These are phyloP conservation scores for Blechomonas ayalai DNA, from an alignment of 208 protist species.

Conservation along the genomic window DNA sequence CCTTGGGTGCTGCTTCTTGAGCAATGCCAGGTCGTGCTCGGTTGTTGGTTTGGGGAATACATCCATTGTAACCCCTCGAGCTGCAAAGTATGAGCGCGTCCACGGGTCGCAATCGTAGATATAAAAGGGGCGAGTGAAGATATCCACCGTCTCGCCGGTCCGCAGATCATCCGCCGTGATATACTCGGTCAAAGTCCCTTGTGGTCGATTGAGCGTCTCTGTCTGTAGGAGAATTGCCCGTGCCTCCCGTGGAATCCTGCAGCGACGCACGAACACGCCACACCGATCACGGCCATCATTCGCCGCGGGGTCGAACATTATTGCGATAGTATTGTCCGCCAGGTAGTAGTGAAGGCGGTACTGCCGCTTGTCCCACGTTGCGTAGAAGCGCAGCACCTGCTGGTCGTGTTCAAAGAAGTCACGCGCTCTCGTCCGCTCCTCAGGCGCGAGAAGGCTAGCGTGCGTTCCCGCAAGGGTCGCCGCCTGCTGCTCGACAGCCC, in stretches of 20 bases:
- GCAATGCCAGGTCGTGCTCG: slow-evolving; percentile 20
- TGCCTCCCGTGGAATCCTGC: slow-evolving; percentile 75
- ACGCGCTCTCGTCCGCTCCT: slow-evolving; percentile 66
- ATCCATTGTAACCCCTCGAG: slow-evolving; percentile 25
- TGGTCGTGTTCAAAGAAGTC: slow-evolving; percentile 93
- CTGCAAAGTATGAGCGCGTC: slow-evolving; percentile 83
- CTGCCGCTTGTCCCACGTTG: slow-evolving; percentile 89
- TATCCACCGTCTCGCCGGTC: slow-evolving; percentile 69
- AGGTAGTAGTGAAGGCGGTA: slow-evolving; percentile 95
- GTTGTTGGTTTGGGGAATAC: slow-evolving; percentile 24
- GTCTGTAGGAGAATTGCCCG: slow-evolving; percentile 17
- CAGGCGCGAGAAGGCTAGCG: slow-evolving; percentile 65
- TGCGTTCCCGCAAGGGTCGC: slow-evolving; percentile 56
- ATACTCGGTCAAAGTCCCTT: slow-evolving; percentile 24
- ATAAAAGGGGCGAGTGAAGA: slow-evolving; percentile 79
- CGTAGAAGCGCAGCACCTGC: slow-evolving; percentile 93
- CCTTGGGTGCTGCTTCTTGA: slow-evolving; percentile 1
- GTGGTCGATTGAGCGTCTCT: slow-evolving; percentile 68
- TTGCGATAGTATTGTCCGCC: slow-evolving; percentile 90
- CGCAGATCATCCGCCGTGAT: slow-evolving; percentile 72
- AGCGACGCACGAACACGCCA: slow-evolving; percentile 86
- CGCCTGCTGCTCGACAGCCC: slow-evolving; percentile 72
- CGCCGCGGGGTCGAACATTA: slow-evolving; percentile 81
- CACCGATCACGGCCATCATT: slow-evolving; percentile 95
- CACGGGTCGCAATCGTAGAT: slow-evolving; percentile 93